Percentiles rank a stretch among this genome's conserved stretches.
Evolutionary conservation across 176 grass and related monocot species (phyloP).

Genomic region (maize (Zea mays)): DNA sequence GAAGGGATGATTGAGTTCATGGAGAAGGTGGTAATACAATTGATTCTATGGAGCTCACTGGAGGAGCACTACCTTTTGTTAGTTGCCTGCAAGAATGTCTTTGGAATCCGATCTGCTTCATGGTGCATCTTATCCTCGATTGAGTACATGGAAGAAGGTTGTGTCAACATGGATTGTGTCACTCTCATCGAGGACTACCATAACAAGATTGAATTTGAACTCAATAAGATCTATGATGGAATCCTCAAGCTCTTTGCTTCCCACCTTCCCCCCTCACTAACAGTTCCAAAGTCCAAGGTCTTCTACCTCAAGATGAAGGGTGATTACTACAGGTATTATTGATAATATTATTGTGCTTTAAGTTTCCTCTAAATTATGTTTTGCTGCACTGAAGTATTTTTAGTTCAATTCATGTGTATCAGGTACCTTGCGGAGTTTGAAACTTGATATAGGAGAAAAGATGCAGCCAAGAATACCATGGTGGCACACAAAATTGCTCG

Average conservation of each 20-base stretch:
- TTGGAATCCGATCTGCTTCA: slow-evolving; percentile 43
- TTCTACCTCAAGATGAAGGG: slow-evolving; percentile 61
- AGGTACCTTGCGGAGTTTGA: slow-evolving; percentile 57
- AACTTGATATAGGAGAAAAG: slow-evolving; percentile 47
- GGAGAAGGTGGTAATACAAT: too few relatives aligned
- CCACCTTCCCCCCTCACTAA: slow-evolving; percentile 44
- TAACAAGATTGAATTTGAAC: slow-evolving; percentile 50
- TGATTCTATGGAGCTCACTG: too few relatives aligned
- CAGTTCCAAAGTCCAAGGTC: slow-evolving; percentile 46
- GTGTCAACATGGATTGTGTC: slow-evolving; percentile 53
- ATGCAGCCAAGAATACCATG: slow-evolving; percentile 57
- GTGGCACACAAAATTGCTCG: slow-evolving; percentile 53
- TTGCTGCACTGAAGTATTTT: background rate
- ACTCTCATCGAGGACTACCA: too few relatives aligned
- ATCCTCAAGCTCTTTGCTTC: slow-evolving; percentile 58
- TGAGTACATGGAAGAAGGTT: slow-evolving; percentile 54
- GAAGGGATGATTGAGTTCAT: slow-evolving; percentile 61
- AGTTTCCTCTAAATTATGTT: background rate
- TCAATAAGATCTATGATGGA: slow-evolving; percentile 50
- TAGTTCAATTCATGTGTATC: slow-evolving; percentile 19
- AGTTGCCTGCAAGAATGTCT: slow-evolving; percentile 61
- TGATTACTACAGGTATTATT: slow-evolving; percentile 44
- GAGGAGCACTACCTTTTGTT: too few relatives aligned
- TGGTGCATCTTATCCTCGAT: slow-evolving; percentile 67
- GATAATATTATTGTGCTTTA: background rate